A percentile compares a stretch with the other conserved stretches of the same genome.
These are phyloP conservation scores for Gentiana dahurica DNA, from an alignment of 257 asterid genomes.

Conservation along the genomic window DNA sequence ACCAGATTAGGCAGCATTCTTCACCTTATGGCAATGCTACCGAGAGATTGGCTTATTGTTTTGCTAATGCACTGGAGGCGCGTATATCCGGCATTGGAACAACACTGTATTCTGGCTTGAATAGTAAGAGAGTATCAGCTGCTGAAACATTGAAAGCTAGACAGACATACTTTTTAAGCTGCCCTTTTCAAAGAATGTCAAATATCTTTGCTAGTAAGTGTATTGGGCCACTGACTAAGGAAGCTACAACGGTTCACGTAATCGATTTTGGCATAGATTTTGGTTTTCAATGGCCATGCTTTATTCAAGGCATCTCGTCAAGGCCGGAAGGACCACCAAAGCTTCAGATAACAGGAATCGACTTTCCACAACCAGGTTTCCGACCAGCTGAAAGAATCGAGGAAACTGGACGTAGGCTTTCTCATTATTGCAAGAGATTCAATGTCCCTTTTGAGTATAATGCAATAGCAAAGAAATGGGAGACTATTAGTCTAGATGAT, in stretches of 20 bases:
- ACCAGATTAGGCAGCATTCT: conserved; percentile 57
- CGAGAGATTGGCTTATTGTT: conserved; percentile 67
- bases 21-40: conserved; percentile 62
- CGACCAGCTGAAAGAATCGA: conserved; percentile 65
- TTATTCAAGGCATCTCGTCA: conserved; percentile 53
- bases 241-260: conserved; percentile 49
- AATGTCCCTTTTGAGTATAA: conserved; percentile 69
- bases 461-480: conserved; percentile 35
- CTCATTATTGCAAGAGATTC: conserved; percentile 68
- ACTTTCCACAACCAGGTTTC: conserved; percentile 76
- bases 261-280: conserved; percentile 73
- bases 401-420: conserved; percentile 70
- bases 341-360: conserved; percentile 78
- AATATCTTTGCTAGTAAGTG: conserved; percentile 51
- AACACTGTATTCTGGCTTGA: conserved; percentile 54
- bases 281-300: conserved; percentile 90
- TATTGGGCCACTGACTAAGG: conserved; percentile 32
- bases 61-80: conserved; percentile 71
- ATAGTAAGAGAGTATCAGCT: conserved; percentile 50
- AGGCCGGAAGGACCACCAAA: conserved; percentile 53
- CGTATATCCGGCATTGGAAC: conserved; percentile 76
- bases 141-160: conserved; percentile 71
- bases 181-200: conserved; percentile 64
- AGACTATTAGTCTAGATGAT: no score
- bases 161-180: conserved; percentile 55